Base-by-base conservation (phyloP, 148 eudicot species). In the Beta vulgaris region DNA sequence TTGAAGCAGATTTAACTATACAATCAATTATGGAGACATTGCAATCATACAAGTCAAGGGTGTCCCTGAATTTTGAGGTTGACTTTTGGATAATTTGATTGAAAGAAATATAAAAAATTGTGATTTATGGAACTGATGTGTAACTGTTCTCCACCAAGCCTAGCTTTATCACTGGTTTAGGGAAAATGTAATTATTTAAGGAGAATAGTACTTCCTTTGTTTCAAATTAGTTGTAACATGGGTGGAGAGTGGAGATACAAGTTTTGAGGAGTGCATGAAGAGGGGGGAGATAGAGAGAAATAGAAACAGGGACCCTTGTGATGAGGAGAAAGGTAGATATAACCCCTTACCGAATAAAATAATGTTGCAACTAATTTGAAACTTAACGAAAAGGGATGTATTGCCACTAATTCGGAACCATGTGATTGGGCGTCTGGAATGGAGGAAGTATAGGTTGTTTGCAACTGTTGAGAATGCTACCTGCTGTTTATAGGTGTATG, bases 21-120 rank as follows among this genome's bases (percentile, higher is more conserved):
- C 92, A 95, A 82, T 74, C 79, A 31, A 95, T 95, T 69, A 92
- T 95, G 98, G 98, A 92, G 68, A 95, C 86, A 75, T 80, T 92
- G 79, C 98, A 95, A 76, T 95, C 98, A 26, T 95, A 95, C 74
- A 92, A 87, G 81, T 77, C 89, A 18, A 88, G 90, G 81, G 91
- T 92, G 44, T 87, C 96, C 9, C 90, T 95, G 37, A 95, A 77
- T 84, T 92, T 90, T 77, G 98, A 95, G 97, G 98, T 94, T 25
- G 35, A 35, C 35, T 51, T 62, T 9, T 55, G 11, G 42, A 37
- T n/a, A 37, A 23, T 49, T 11, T 72, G 49, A 40, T 61, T 26
- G 16, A 57, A 46, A 55, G 42, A 68, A 68, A 34, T 11, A 51
- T 37, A 39, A 72, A 34, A n/a, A 14, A 0, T n/a, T 29, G 15